phyloP scores from a whole-genome alignment of 1,284 basidiomycete species.

The Rhodotorula sp. region DNA sequence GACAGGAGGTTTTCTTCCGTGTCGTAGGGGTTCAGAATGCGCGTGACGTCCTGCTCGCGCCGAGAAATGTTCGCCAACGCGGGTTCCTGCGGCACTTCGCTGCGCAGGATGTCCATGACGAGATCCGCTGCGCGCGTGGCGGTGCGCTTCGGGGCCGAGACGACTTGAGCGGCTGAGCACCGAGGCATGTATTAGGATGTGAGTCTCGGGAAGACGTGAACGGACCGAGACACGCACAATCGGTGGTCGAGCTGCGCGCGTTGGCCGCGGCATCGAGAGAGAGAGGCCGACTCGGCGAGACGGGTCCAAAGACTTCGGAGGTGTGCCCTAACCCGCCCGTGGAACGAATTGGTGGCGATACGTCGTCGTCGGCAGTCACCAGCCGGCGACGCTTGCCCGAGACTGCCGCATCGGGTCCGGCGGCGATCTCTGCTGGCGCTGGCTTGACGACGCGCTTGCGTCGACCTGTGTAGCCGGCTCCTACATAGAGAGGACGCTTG shows the following conservation, averaged over 20 bases:
- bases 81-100: constrained; percentile 12
- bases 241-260: constrained; percentile 27
- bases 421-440: constrained; percentile 13
- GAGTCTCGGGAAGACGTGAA: background rate
- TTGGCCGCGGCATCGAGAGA: constrained; percentile 35
- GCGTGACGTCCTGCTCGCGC: constrained; percentile 2
- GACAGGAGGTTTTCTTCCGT: constrained; percentile 16
- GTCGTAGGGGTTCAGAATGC: constrained; percentile 38
- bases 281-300: no score
- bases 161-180: constrained; percentile 21
- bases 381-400: constrained; percentile 32
- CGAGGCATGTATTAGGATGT: constrained; percentile 7
- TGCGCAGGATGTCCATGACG: constrained; percentile 35
- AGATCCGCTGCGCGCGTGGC: constrained; percentile 34
- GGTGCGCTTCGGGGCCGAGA: background rate
- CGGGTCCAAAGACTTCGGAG: constrained; percentile 6
- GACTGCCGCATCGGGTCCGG: background rate
- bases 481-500: constrained; percentile 36
- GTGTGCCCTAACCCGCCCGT: constrained; percentile 8
- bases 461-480: constrained; percentile 37
- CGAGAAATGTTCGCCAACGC: background rate
- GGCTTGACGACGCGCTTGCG: constrained; percentile 9
- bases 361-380: constrained; percentile 9
- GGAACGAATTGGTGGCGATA: constrained; percentile 6
- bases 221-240: background rate